These are phyloP conservation scores for Fusarium concolor DNA, from an alignment of 2,329 filamentous ascomycete species.

Conservation along the genomic window DNA sequence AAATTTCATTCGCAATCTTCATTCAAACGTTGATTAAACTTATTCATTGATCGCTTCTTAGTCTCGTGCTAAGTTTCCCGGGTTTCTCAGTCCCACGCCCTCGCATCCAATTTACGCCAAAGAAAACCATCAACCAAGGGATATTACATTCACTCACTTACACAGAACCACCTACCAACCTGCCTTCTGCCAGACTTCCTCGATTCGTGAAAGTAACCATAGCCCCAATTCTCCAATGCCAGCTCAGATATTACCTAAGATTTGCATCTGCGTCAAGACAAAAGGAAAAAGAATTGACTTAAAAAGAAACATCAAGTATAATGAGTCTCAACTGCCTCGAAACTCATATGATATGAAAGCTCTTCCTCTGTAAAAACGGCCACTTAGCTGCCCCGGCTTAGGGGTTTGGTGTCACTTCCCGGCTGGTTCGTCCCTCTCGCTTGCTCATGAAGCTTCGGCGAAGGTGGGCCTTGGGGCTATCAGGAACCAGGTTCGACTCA, in stretches of 20 bases:
- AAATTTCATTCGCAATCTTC: not conserved
- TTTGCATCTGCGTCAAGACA: conserved; percentile 26
- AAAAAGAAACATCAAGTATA: conserved; percentile 12
- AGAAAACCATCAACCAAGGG: conserved; percentile 28
- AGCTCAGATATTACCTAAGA: conserved; percentile 28
- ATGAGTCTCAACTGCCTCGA: conserved; percentile 1
- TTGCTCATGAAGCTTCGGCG: conserved; percentile 68
- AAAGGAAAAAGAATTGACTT: conserved; percentile 6
- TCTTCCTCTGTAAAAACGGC: not conserved
- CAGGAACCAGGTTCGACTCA: conserved; percentile 58
- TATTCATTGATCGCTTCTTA: conserved; percentile 32
- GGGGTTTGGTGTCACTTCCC: conserved; percentile 58
- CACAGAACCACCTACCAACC: not conserved
- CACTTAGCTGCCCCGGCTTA: conserved; percentile 16
- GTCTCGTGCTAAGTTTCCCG: conserved; percentile 13
- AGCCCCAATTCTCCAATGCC: not conserved
- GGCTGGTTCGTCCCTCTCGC: conserved; percentile 57
- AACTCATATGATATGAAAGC: conserved; percentile 6
- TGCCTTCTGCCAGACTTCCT: not conserved
- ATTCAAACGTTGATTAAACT: conserved; percentile 10
- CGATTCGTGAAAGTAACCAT: conserved; percentile 20
- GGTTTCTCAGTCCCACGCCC: conserved; percentile 4
- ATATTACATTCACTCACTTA: conserved; percentile 30
- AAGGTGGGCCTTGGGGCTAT: conserved; percentile 61
- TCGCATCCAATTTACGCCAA: conserved; percentile 35